phyloP scores from a whole-genome alignment of 257 asterid species.

The Ajuga chamaepitys region DNA sequence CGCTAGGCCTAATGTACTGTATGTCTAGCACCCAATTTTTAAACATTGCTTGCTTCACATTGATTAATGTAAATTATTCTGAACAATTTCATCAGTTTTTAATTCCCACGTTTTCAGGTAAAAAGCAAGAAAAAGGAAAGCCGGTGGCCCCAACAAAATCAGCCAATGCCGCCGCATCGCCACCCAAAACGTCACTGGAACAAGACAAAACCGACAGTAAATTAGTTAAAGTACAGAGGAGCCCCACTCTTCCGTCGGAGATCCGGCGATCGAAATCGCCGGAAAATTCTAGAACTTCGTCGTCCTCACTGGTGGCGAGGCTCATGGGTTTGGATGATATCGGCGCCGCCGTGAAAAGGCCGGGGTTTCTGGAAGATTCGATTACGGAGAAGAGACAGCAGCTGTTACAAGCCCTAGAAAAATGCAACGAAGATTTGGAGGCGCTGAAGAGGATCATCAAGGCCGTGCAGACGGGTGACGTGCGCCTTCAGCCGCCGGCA shows the following conservation, averaged over 20 bases:
- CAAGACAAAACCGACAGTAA: slow-evolving; percentile 12
- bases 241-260: slow-evolving; percentile 60
- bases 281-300: slow-evolving; percentile 25
- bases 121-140: slow-evolving; percentile 36
- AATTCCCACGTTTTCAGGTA: slow-evolving; percentile 34
- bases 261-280: slow-evolving; percentile 31
- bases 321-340: slow-evolving; percentile 71
- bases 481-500: slow-evolving; percentile 14
- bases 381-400: slow-evolving; percentile 43
- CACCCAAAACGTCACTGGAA: not conserved
- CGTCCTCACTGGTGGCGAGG: slow-evolving; percentile 47
- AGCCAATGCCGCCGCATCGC: not conserved
- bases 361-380: slow-evolving; percentile 17
- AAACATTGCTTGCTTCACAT: no score
- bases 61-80: not conserved
- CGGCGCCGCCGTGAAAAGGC: not conserved
- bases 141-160: slow-evolving; percentile 15
- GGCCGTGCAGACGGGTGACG: slow-evolving; percentile 26
- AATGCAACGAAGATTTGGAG: slow-evolving; percentile 79
- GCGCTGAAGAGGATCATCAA: slow-evolving; percentile 56
- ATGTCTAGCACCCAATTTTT: no score
- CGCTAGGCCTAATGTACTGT: no score
- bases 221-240: slow-evolving; percentile 31
- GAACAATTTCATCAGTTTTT: not conserved
- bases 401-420: slow-evolving; percentile 61